Evolutionary conservation across 2,329 filamentous ascomycete species (phyloP).

Genomic region (Colletotrichum godetiae): DNA sequence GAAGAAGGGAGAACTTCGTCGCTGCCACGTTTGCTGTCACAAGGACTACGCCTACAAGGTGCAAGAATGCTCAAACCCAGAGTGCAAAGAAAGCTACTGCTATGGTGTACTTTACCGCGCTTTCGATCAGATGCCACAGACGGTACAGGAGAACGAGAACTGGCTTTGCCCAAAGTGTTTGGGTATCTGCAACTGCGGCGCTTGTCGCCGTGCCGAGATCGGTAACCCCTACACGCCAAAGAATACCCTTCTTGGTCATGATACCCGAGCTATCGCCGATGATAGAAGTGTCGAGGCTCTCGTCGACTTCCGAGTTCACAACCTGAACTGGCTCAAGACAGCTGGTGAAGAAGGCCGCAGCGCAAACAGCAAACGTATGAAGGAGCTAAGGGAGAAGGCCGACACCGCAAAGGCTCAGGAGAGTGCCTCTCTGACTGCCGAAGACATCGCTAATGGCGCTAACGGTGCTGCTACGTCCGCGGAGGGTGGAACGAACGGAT

Average conservation of each 20-base stretch:
- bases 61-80: constrained; percentile 77
- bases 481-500: constrained; percentile 38
- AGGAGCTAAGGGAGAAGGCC: constrained; percentile 65
- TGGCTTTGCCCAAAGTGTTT: constrained; percentile 93
- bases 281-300: constrained; percentile 89
- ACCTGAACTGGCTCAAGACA: constrained; percentile 82
- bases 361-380: constrained; percentile 68
- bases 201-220: constrained; percentile 75
- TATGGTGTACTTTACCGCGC: constrained; percentile 93
- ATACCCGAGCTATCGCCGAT: constrained; percentile 91
- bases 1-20: constrained; percentile 65
- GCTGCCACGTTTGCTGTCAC: constrained; percentile 87
- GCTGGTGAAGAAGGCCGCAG: constrained; percentile 68
- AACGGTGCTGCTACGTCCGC: background rate
- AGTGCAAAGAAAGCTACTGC: constrained; percentile 84
- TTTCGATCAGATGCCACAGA: constrained; percentile 89
- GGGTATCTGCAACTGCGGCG: constrained; percentile 87
- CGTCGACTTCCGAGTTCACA: constrained; percentile 91
- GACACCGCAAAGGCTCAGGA: constrained; percentile 68
- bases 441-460: constrained; percentile 39
- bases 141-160: constrained; percentile 80
- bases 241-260: constrained; percentile 88
- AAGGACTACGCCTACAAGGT: constrained; percentile 87
- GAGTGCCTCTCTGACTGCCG: constrained; percentile 39
- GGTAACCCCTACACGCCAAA: constrained; percentile 87